These are phyloP conservation scores for Paratinospora sagittata DNA, from an alignment of 164 flowering plant species.

Conservation along the genomic window DNA sequence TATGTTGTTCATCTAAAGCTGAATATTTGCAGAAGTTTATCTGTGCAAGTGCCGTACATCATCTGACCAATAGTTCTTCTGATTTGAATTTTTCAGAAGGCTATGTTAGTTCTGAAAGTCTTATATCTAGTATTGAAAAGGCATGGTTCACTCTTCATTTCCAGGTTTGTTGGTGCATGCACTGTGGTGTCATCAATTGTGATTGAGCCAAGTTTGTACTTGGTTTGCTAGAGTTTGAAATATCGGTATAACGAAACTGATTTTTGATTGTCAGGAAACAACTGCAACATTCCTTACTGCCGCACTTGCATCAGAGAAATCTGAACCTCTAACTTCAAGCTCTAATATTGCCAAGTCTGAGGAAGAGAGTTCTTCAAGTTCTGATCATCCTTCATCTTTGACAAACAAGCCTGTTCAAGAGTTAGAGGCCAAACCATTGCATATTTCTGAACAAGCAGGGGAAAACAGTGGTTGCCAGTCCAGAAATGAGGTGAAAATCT, in stretches of 20 bases:
- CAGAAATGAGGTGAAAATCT: conserved; percentile 20
- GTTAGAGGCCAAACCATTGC: conserved; percentile 15
- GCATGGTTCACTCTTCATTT: conserved; percentile 67
- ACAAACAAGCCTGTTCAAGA: conserved; percentile 17
- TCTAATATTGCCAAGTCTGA: conserved; percentile 20
- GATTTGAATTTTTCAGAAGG: conserved; percentile 46
- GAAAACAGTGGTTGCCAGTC: conserved; percentile 17
- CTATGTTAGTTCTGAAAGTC: conserved; percentile 48
- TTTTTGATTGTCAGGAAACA: conserved; percentile 48
- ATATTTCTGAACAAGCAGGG: conserved; percentile 19
- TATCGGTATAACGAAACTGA: not conserved
- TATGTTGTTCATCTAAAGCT: conserved; percentile 20
- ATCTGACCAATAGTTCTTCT: not conserved
- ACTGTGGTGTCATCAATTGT: not conserved
- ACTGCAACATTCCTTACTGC: conserved; percentile 58
- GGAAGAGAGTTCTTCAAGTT: conserved; percentile 34
- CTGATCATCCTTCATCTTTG: conserved; percentile 23
- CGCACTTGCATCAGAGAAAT: conserved; percentile 54
- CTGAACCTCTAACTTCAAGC: conserved; percentile 32
- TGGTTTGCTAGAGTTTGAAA: not conserved
- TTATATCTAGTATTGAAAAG: conserved; percentile 56
- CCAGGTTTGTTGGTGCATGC: conserved; percentile 41
- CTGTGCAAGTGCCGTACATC: not conserved
- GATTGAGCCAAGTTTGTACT: not conserved
- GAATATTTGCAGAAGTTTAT: not conserved